phyloP scores from a whole-genome alignment of 1,284 basidiomycete species.

The Moniliella sp. region DNA sequence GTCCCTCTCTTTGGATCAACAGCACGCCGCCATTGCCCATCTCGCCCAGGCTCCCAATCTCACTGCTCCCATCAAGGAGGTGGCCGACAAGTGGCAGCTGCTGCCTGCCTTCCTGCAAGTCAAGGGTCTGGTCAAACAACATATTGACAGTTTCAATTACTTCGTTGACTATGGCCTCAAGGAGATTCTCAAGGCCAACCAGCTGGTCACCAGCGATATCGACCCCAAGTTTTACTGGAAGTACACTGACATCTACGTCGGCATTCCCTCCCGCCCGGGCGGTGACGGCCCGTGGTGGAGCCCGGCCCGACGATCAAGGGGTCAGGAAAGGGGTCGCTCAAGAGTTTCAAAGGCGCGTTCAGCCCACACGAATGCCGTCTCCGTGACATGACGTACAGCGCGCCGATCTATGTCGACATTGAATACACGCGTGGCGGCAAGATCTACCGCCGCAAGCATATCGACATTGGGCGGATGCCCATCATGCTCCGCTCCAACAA shows the following conservation, averaged over 20 bases:
- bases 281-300: background rate
- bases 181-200: slow-evolving; percentile 47
- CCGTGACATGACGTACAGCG: slow-evolving; percentile 83
- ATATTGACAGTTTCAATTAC: slow-evolving; percentile 98
- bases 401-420: slow-evolving; percentile 78
- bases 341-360: slow-evolving; percentile 35
- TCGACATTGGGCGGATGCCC: slow-evolving; percentile 74
- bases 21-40: slow-evolving; percentile 1
- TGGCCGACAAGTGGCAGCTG: slow-evolving; percentile 29
- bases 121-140: slow-evolving; percentile 51
- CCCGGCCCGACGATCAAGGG: background rate
- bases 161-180: slow-evolving; percentile 69
- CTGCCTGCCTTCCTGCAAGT: slow-evolving; percentile 31
- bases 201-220: slow-evolving; percentile 51
- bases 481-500: slow-evolving; percentile 94
- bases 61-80: slow-evolving; percentile 38
- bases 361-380: slow-evolving; percentile 94
- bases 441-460: slow-evolving; percentile 59
- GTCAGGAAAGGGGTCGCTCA: background rate
- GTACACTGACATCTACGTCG: slow-evolving; percentile 70
- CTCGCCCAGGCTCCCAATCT: slow-evolving; percentile 27
- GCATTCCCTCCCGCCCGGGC: slow-evolving; percentile 48
- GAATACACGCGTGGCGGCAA: slow-evolving; percentile 83
- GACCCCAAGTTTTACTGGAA: slow-evolving; percentile 93
- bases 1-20: background rate